phyloP scores from a whole-genome alignment of 306 rosid genomes.

The Corylus avellana region DNA sequence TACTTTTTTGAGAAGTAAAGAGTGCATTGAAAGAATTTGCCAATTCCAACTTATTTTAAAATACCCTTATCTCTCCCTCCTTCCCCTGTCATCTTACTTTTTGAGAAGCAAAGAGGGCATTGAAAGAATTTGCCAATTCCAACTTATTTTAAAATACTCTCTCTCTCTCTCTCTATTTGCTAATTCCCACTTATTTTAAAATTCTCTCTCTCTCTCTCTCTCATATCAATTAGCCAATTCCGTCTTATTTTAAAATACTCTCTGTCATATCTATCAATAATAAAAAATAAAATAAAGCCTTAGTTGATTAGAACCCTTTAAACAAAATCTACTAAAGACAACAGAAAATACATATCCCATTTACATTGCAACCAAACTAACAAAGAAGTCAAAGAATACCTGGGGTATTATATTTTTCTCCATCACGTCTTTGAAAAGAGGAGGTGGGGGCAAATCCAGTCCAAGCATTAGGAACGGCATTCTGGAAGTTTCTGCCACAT shows the following conservation, averaged over 20 bases:
- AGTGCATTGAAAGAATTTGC: neutral
- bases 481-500: constrained; percentile 58
- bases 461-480: constrained; percentile 98
- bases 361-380: neutral
- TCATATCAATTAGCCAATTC: neutral
- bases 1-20: neutral
- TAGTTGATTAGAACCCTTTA: neutral
- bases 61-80: neutral
- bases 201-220: neutral
- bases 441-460: constrained; percentile 96
- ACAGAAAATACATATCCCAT: neutral
- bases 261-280: neutral
- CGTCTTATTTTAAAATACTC: neutral
- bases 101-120: neutral
- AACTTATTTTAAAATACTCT: too few relatives aligned
- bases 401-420: constrained; percentile 99
- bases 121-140: neutral
- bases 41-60: neutral
- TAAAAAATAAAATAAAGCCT: neutral
- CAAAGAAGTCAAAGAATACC: constrained; percentile 43
- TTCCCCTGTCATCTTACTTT: neutral
- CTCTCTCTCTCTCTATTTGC: neutral
- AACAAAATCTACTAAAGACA: neutral
- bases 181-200: neutral
- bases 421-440: constrained; percentile 96